Evolutionary conservation across 257 asterid species (phyloP), one percentile per base, ranked within the genome.

Genomic region (Solanum stenotomum): DNA sequence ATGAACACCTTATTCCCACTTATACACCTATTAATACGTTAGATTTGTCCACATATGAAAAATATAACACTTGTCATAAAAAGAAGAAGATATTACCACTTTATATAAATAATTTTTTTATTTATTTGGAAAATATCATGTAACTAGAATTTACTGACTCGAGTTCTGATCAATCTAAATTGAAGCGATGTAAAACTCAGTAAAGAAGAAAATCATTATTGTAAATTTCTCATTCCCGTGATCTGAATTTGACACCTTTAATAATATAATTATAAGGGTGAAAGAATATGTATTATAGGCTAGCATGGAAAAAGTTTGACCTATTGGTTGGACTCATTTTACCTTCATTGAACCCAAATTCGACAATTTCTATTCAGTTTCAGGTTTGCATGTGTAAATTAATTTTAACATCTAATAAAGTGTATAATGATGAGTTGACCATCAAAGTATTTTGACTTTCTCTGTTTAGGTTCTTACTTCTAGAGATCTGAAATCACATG

Each of bases 401-500:
- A 75, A 35, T 35, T 81, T 81, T 44, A 46, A 49, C 42, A 9
- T 81, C 11, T 27, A 10, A 29, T 44, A 10, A 29, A 46, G 9
- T 46, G 29, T 46, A 81, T 81, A 16, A 15, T 29, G 27, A 27
- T 46, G 85, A 46, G 42, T 46, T 81, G 42, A 81, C 20, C 85
- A 29, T 27, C 40, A 49, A 18, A 49, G 29, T 11, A 6, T 1
- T 81, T 46, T 81, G 85, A 29, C 85, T 46, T 81, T n/a, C 40
- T 46, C 42, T 46, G 20, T 29, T 46, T 46, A 16, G 20, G 68
- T 46, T 29, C 42, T 16, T 52, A 49, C 29, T 46, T 81, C 18
- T 81, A 49, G 68, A 81, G 85, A 81, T 81, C 85, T 34, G 63
- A 81, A 81, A 81, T 81, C 85, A 81, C 85, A 81, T 81, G 85